Evolutionary conservation across 2,329 filamentous ascomycete genomes (phyloP), one percentile per base, ranked within the genome.

Genomic region (Ophiostoma ulmi): DNA sequence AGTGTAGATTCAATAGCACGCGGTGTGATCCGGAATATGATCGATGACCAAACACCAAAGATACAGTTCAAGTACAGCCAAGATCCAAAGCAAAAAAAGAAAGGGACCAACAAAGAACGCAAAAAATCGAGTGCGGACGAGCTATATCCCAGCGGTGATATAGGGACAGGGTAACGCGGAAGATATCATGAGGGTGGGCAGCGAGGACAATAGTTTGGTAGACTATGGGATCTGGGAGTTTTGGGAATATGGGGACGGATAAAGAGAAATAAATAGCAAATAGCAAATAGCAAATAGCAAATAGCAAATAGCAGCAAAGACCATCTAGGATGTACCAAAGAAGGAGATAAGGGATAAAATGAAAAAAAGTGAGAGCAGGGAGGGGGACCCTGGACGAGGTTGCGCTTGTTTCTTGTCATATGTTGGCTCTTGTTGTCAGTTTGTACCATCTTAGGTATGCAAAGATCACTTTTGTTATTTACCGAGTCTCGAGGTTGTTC

Each of bases 141-240:
- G 52, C 52, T 58, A 58, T 58, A 58, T 58, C 52, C 52, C 52
- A 58, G 22, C 14, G 3, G 52, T 58, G n/a, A 58, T 58, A 58
- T 58, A 31, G 52, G 52, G n/a, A 6, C 52, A 58, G 52, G 52
- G 52, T 58, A 58, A 26, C n/a, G 22, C 52, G 52, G 52, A 58
- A 14, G 52, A 26, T 26, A 26, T 58, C 52, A 26, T 58, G 52
- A 22, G 52, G 6, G 52, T 58, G 52, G 44, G 44, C 17, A 17
- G 41, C 14, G 44, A 48, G 44, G 44, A 11, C 6, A 31, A 31
- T 17, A 13, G 44, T 7, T 6, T 58, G 17, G 44, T 5, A n/a
- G 44, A 22, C 52, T 55, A 55, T n/a, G 4, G n/a, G 11, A n/a
- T 22, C 13, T 58, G 52, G 52, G n/a, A 58, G n/a, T 13, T 5